Evolutionary conservation across 1,284 basidiomycete species (phyloP).

Genomic region (Ganoderma lingzhi): DNA sequence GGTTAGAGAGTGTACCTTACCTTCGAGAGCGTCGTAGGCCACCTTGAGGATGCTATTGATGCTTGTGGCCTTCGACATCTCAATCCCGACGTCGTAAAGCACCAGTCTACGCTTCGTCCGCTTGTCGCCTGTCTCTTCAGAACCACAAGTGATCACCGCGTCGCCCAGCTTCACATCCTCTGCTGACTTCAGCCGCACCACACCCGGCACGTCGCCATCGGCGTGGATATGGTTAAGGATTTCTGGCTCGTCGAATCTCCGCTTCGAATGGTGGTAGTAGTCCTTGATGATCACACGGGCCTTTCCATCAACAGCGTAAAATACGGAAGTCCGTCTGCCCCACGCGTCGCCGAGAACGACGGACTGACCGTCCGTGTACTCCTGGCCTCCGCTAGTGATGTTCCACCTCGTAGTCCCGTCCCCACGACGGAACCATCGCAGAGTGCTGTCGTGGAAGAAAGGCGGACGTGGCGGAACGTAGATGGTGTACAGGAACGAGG

Average conservation of each 20-base stretch:
- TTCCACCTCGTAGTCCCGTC: not conserved
- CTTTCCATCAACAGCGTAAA: not conserved
- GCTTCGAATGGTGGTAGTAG: not conserved
- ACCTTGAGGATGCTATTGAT: not conserved
- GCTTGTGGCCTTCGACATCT: not conserved
- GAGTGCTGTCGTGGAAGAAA: slow-evolving; percentile 3
- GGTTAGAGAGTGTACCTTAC: not conserved
- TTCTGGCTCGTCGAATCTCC: not conserved
- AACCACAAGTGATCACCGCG: not conserved
- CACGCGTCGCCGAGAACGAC: not conserved
- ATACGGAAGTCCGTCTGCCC: not conserved
- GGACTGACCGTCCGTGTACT: not conserved
- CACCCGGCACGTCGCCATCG: not conserved
- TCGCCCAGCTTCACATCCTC: not conserved
- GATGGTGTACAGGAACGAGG: slow-evolving; percentile 10
- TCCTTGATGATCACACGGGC: not conserved
- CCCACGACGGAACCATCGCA: not conserved
- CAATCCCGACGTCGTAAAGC: not conserved
- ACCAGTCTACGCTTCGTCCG: not conserved
- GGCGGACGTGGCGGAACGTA: slow-evolving; percentile 9
- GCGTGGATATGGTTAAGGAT: not conserved
- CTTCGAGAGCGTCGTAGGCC: not conserved
- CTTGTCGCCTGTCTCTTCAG: not conserved
- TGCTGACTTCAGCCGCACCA: not conserved
- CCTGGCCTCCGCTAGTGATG: not conserved